Conservation (phyloP, 208 protist genomes). For the Leishmania turanica region DNA sequence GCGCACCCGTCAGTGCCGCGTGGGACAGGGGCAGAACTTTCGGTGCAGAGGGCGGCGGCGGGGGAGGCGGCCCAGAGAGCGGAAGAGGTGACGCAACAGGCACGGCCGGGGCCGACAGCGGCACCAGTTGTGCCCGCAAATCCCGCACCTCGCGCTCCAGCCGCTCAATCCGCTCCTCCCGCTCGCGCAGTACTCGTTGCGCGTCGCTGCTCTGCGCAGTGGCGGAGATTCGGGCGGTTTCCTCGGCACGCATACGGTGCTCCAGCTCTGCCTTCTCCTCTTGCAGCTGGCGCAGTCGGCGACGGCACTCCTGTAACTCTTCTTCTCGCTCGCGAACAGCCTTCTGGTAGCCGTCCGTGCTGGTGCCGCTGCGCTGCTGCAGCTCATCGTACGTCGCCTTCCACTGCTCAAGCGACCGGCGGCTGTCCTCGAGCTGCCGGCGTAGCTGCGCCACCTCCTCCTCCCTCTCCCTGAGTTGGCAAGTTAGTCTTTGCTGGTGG, state of each 20-base stretch:
- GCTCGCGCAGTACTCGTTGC: slow-evolving; percentile 46
- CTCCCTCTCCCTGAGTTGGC: slow-evolving; percentile 54
- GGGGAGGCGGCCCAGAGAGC: neutral
- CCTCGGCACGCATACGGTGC: slow-evolving; percentile 35
- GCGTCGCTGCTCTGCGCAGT: slow-evolving; percentile 30
- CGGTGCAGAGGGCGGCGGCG: neutral
- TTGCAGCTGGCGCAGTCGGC: slow-evolving; percentile 31
- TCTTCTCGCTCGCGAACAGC: slow-evolving; percentile 50
- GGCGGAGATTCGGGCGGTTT: slow-evolving; percentile 32
- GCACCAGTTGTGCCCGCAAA: slow-evolving; percentile 24
- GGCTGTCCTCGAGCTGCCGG: slow-evolving; percentile 48
- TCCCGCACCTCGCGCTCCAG: slow-evolving; percentile 52
- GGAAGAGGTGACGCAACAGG: neutral
- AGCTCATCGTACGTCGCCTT: slow-evolving; percentile 52
- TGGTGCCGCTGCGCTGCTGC: slow-evolving; percentile 42
- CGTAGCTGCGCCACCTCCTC: slow-evolving; percentile 47
- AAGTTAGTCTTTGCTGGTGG: slow-evolving; percentile 31
- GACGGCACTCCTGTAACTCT: slow-evolving; percentile 41
- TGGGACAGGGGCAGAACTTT: neutral
- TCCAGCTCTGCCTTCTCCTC: slow-evolving; percentile 52
- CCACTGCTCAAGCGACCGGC: slow-evolving; percentile 49
- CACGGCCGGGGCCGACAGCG: neutral
- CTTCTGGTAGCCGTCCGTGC: slow-evolving; percentile 39
- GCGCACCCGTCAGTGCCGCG: neutral
- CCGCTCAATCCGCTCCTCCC: slow-evolving; percentile 41